Evolutionary conservation across 371 early-diverging fungal genomes (phyloP), one percentile per base, ranked within the genome.

Genomic region (Lichtheimia ornata): DNA sequence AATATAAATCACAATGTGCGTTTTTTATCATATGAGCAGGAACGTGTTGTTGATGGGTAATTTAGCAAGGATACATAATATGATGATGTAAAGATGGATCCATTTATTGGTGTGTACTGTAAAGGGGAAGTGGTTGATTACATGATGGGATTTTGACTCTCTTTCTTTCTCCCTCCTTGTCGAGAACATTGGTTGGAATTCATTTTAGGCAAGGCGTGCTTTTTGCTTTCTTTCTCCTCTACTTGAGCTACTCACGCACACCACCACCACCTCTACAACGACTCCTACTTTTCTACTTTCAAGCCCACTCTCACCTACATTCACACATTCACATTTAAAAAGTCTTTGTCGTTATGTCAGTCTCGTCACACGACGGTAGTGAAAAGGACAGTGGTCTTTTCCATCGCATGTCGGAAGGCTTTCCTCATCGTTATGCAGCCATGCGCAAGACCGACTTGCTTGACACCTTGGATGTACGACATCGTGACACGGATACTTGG

Each of bases 371-470:
- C 58, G 80, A 80, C 66, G 75, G 74, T 40, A 80, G 80, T 63
- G 80, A 80, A 22, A 76, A 71, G 62, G 79, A 79, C 18, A 64
- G 61, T 7, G 22, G 22, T 22, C 63, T 72, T 28, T 66, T 70
- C 41, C 75, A 74, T 56, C 66, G 66, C 20, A 64, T 63, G 28
- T 65, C 70, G 28, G 76, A 76, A 15, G 68, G 67, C 35, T 57
- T 63, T 25, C 65, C 70, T 20, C 58, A 64, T 50, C 67, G 81
- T 13, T 76, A 76, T 47, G 69, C 76, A 7, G 72, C 73, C 40
- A 63, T 81, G 57, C 76, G 81, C 27, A 81, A 81, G 58, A 78
- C 81, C 5, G 81, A 81, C 54, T 63, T 81, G 17, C 64, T 81
- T 43, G 81, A 81, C 54, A 76, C 76, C 5, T 59, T 81, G 40